These are phyloP conservation scores for Lipomyces yamanashiensis DNA, from an alignment of 805 yeast species.

Conservation along the genomic window DNA sequence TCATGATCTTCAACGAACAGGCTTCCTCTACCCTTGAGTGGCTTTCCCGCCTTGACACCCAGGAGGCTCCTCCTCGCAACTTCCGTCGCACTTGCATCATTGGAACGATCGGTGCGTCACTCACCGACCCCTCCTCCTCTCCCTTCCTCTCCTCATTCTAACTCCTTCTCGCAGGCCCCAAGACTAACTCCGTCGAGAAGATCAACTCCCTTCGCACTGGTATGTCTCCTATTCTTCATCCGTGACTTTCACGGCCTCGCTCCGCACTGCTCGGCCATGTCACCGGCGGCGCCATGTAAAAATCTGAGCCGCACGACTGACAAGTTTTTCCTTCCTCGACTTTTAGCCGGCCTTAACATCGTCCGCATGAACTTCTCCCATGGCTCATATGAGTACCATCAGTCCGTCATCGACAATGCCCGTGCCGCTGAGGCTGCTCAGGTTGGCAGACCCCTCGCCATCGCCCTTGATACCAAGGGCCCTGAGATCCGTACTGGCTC, in stretches of 20 bases:
- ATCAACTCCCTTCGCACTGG: slow-evolving; percentile 82
- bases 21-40: slow-evolving; percentile 59
- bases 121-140: neutral
- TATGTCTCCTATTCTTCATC: slow-evolving; percentile 21
- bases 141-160: neutral
- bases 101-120: slow-evolving; percentile 78
- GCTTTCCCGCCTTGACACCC: slow-evolving; percentile 78
- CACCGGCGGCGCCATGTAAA: neutral
- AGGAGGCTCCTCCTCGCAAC: slow-evolving; percentile 74
- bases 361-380: slow-evolving; percentile 99
- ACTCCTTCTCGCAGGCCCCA: slow-evolving; percentile 61
- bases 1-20: slow-evolving; percentile 35
- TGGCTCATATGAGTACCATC: slow-evolving; percentile 98
- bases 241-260: neutral
- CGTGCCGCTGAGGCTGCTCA: slow-evolving; percentile 88
- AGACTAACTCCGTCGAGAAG: slow-evolving; percentile 87
- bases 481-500: slow-evolving; percentile 99
- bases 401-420: slow-evolving; percentile 93
- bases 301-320: slow-evolving; percentile 18
- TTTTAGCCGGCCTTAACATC: slow-evolving; percentile 86
- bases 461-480: slow-evolving; percentile 98
- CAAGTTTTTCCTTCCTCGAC: neutral
- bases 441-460: slow-evolving; percentile 96
- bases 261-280: neutral
- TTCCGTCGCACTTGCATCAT: slow-evolving; percentile 94